Percentiles rank a stretch among this genome's conserved stretches.
phyloP scores from a whole-genome alignment of 148 eudicot species.

The Chenopodium album region DNA sequence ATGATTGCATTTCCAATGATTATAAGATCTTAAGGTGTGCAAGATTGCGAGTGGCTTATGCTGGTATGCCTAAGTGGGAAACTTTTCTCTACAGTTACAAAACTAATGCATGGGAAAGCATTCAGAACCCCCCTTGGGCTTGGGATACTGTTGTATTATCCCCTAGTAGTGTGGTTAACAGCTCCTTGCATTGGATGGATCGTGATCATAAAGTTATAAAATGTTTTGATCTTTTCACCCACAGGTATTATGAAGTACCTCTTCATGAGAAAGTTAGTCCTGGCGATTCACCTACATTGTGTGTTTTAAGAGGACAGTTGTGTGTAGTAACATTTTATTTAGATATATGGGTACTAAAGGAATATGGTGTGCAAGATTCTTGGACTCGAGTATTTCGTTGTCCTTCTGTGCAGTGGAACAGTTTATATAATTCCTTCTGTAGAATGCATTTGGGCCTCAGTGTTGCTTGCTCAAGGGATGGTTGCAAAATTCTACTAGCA shows the following conservation, averaged over 20 bases:
- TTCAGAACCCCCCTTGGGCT: background rate
- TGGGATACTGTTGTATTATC: background rate
- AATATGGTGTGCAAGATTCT: background rate
- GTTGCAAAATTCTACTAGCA: background rate
- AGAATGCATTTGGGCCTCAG: background rate
- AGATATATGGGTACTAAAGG: constrained; percentile 5
- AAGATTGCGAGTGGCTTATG: background rate
- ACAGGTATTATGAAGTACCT: background rate
- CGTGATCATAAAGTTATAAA: background rate
- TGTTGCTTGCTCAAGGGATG: background rate
- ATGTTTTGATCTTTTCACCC: background rate
- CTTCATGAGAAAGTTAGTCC: background rate
- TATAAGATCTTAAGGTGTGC: constrained; percentile 4
- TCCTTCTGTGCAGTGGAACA: background rate
- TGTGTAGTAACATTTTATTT: background rate
- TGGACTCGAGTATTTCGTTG: constrained; percentile 1
- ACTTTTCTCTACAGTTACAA: background rate
- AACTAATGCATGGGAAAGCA: background rate
- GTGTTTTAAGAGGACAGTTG: background rate
- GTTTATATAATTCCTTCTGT: background rate
- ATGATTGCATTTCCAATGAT: background rate
- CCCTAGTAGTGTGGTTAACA: background rate
- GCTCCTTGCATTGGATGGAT: background rate
- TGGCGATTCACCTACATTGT: background rate
- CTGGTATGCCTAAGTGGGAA: background rate